Evolutionary conservation across 2,329 filamentous ascomycete species (phyloP), one percentile per base, ranked within the genome.

Genomic region (Hypoxylon sp.): DNA sequence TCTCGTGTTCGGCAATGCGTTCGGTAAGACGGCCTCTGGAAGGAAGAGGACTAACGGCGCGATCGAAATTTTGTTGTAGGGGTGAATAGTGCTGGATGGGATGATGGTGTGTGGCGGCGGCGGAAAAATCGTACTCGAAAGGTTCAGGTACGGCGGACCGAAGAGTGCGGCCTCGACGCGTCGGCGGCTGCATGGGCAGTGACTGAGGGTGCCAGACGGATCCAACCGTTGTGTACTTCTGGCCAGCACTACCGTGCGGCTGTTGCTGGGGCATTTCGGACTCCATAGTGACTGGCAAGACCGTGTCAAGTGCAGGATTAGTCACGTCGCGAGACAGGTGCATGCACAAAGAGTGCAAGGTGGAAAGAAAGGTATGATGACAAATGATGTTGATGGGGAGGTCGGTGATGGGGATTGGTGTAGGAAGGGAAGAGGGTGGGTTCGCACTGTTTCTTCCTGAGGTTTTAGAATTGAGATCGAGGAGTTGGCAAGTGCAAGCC

Each of bases 201-300:
- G 80, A 75, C 64, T 80, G 81, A 2, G 85, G 85, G 35, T 86
- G 85, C 77, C 86, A 88, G 51, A 86, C 80, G 3, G 86, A 87
- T n/a, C 86, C 86, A 22, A 86, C 86, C 6, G 86, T 88, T 14
- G 85, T 88, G 73, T 87, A 88, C 68, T 82, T 81, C 61, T 66
- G 66, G 48, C 57, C 66, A 59, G 10, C 59, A 37, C 6, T 44
- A 35, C 20, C 40, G 53, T 53, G 49, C 4, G 31, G 14, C 20
- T 44, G 25, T 25, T 55, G 61, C 13, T 63, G 50, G 50, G 58
- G 33, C 40, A 50, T 30, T 25, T 8, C 20, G 11, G 49, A 37
- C 14, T 62, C 68, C 68, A 70, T 70, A n/a, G 54, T 54, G 61
- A 49, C 51, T 64, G 61, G 51, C 46, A 20, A 35, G 17, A 25